phyloP scores from a whole-genome alignment of 2,329 filamentous ascomycete genomes.

The Colletotrichum sp. region DNA sequence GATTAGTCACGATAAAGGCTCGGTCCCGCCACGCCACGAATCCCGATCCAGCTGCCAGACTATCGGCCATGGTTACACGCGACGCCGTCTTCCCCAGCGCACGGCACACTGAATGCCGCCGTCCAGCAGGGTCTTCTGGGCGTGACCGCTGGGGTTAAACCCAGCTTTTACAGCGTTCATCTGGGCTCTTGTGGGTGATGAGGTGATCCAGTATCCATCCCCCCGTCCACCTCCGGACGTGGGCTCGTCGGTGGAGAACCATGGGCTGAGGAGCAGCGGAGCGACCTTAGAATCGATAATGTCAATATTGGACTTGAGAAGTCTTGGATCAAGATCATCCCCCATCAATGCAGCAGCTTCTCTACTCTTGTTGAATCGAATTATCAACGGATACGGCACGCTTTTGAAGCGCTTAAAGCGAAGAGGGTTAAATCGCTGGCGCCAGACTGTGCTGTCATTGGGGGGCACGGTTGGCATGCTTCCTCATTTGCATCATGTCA shows the following conservation, averaged over 20 bases:
- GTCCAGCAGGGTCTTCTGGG: background rate
- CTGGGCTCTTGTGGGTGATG: background rate
- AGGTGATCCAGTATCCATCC: background rate
- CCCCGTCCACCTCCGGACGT: background rate
- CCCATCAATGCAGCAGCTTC: background rate
- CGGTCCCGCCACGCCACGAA: slow-evolving; percentile 3
- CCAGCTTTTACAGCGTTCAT: background rate
- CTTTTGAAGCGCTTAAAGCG: background rate
- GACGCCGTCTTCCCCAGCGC: background rate
- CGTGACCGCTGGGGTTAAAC: background rate
- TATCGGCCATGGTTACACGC: slow-evolving; percentile 3
- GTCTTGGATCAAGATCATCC: background rate
- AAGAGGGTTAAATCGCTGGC: background rate
- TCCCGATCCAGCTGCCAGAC: background rate
- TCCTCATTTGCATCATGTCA: slow-evolving; percentile 12
- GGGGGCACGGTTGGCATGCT: slow-evolving; percentile 15
- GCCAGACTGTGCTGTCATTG: background rate
- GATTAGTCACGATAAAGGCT: background rate
- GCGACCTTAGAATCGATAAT: background rate
- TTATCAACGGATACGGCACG: background rate
- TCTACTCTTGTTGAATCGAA: background rate
- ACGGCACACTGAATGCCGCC: slow-evolving; percentile 5
- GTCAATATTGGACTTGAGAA: background rate
- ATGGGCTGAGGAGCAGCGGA: background rate
- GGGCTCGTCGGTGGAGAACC: background rate